Evolutionary conservation across 2,329 filamentous ascomycete genomes (phyloP).

Genomic region (Leptographium lundbergii): DNA sequence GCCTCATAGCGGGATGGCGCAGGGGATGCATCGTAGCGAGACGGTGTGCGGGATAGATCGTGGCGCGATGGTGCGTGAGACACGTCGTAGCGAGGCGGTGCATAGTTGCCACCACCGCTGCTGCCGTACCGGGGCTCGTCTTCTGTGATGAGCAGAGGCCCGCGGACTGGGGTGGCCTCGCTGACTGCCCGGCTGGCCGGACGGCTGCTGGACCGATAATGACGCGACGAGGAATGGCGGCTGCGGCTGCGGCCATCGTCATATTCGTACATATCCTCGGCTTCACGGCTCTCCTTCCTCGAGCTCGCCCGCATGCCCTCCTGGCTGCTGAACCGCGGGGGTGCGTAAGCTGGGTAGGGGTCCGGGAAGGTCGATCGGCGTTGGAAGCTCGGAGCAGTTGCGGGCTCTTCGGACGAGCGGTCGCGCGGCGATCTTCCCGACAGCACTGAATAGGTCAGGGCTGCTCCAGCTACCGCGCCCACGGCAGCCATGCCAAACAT

Average conservation of each 20-base stretch:
- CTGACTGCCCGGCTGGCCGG: slow-evolving; percentile 27
- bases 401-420: slow-evolving; percentile 27
- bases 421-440: slow-evolving; percentile 17
- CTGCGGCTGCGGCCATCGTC: slow-evolving; percentile 30
- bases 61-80: neutral
- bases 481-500: slow-evolving; percentile 45
- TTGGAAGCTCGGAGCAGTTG: slow-evolving; percentile 23
- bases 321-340: slow-evolving; percentile 24
- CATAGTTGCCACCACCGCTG: neutral
- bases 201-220: slow-evolving; percentile 16
- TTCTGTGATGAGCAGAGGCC: slow-evolving; percentile 27
- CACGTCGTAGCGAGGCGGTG: neutral
- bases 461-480: slow-evolving; percentile 66
- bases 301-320: slow-evolving; percentile 8
- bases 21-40: neutral
- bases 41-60: neutral
- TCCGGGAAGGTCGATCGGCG: slow-evolving; percentile 35
- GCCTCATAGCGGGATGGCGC: neutral
- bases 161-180: slow-evolving; percentile 22
- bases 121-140: slow-evolving; percentile 21
- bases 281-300: slow-evolving; percentile 15
- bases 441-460: slow-evolving; percentile 60
- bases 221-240: slow-evolving; percentile 23
- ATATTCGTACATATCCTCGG: slow-evolving; percentile 26
- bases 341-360: slow-evolving; percentile 13